Base-by-base conservation (phyloP, 1,284 basidiomycete species). In the Cronartium quercuum region DNA sequence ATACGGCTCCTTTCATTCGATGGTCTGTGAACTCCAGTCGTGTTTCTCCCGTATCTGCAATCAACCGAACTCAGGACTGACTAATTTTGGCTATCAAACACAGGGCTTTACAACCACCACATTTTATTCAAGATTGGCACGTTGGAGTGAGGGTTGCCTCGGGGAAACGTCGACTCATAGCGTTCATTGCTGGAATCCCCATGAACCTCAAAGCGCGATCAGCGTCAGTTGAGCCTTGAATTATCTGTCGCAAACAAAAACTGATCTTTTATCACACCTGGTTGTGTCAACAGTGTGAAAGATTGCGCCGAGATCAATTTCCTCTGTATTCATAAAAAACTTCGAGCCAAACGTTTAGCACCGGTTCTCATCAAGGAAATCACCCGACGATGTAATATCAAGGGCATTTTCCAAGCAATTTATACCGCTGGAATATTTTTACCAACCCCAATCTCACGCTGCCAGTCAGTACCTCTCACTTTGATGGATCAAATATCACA, bases 361-460 rank as follows among this genome's bases (percentile, higher is more conserved):
- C 96, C 96, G 0, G 91, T 98, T 35, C 86, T 99, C 66, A 99
- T 99, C 84, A 97, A 98, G 82, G 96, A 99, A 82, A 91, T 98
- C 37, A 99, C 96, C 0, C 87, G 96, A 18, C 91, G 92, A 80
- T 91, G 92, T 77, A 89, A 98, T 82, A 84, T 98, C 21, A 87
- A 88, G 76, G 91, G 93, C 64, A 86, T 96, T 66, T 98, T 97
- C 84, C 96, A 99, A 83, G 96, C 96, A 3, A 91, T 98, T 74
- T 98, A 98, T 82, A 99, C 96, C 0, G 94, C 88, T 37, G 93
- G 94, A 6, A 88, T 92, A 18, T 87, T 94, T 42, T 84, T 98
- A 34, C 94, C 94, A 7, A 96, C 94, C 0, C 94, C 94, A 0
- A 87, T 96, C 34, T 87, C 91, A 4, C 89, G 88, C 13, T 93